Percentiles rank a stretch among this genome's conserved stretches.
These are phyloP conservation scores for Mrakia frigida DNA, from an alignment of 768 basidiomycete species.

Conservation along the genomic window DNA sequence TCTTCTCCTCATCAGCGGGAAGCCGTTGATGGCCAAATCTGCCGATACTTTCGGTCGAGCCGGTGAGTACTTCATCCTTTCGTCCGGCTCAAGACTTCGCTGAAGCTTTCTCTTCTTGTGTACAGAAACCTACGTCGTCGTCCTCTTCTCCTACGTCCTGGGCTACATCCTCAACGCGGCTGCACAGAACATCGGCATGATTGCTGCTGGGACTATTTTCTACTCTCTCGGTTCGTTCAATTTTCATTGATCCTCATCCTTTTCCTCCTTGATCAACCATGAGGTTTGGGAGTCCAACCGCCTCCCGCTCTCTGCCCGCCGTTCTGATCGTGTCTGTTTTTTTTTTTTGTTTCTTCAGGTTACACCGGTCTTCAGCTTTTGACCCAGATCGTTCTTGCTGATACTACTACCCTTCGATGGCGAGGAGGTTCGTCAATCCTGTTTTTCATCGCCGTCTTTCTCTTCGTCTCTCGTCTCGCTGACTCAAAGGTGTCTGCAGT, in stretches of 20 bases:
- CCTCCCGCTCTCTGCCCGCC: no score
- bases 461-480: background rate
- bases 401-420: slow-evolving; percentile 47
- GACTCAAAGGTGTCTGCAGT: background rate
- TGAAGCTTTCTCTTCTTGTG: slow-evolving; percentile 36
- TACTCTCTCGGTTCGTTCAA: slow-evolving; percentile 50
- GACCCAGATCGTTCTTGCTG: slow-evolving; percentile 44
- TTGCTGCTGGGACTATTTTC: slow-evolving; percentile 40
- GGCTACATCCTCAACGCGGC: slow-evolving; percentile 40
- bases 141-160: slow-evolving; percentile 46
- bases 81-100: slow-evolving; percentile 46
- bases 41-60: slow-evolving; percentile 65
- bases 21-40: slow-evolving; percentile 68
- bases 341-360: no score
- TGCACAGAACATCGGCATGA: slow-evolving; percentile 38
- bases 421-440: slow-evolving; percentile 41
- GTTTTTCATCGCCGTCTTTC: background rate
- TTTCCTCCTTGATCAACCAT: no score
- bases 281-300: no score
- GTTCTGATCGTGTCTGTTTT: no score
- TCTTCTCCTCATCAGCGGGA: slow-evolving; percentile 41
- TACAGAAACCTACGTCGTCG: slow-evolving; percentile 43
- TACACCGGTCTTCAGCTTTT: slow-evolving; percentile 46
- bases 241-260: no score
- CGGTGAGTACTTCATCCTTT: slow-evolving; percentile 56